Conservation (phyloP, 192 early-diverging fungal species). For the Backusella psychrophila region DNA sequence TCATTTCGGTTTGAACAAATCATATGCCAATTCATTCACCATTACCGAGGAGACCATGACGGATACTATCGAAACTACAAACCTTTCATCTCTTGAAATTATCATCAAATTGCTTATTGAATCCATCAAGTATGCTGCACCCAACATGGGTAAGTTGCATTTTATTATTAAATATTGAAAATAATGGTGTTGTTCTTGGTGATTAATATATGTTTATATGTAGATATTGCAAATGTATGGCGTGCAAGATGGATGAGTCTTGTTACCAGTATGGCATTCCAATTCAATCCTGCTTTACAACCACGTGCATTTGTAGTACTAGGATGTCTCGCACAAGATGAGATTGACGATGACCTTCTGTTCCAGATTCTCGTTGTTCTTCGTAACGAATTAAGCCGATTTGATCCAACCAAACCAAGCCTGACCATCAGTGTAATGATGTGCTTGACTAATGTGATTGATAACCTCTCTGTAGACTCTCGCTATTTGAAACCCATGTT, state of each 20-base stretch:
- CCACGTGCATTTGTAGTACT: slow-evolving; percentile 88
- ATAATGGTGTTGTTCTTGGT: neutral
- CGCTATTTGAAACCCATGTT: slow-evolving; percentile 80
- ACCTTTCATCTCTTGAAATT: slow-evolving; percentile 42
- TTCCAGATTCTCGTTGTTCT: slow-evolving; percentile 88
- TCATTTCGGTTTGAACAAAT: slow-evolving; percentile 69
- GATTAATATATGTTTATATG: neutral
- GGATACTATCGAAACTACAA: slow-evolving; percentile 41
- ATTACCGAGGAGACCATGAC: slow-evolving; percentile 49
- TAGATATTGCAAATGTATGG: slow-evolving; percentile 74
- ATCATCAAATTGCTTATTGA: slow-evolving; percentile 61
- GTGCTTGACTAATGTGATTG: slow-evolving; percentile 81
- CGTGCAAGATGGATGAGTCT: slow-evolving; percentile 89
- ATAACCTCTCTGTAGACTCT: slow-evolving; percentile 69
- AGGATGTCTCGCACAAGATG: slow-evolving; percentile 81
- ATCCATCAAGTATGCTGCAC: slow-evolving; percentile 60
- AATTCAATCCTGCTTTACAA: slow-evolving; percentile 89
- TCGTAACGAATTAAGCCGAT: slow-evolving; percentile 72
- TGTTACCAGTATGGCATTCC: slow-evolving; percentile 87
- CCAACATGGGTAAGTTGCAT: slow-evolving; percentile 47
- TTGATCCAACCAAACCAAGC: slow-evolving; percentile 70
- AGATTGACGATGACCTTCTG: slow-evolving; percentile 85
- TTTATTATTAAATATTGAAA: neutral
- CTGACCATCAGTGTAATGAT: slow-evolving; percentile 81
- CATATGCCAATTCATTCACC: slow-evolving; percentile 62